Evolutionary conservation across 1,284 basidiomycete genomes (phyloP).

Genomic region (Athelia sp.): DNA sequence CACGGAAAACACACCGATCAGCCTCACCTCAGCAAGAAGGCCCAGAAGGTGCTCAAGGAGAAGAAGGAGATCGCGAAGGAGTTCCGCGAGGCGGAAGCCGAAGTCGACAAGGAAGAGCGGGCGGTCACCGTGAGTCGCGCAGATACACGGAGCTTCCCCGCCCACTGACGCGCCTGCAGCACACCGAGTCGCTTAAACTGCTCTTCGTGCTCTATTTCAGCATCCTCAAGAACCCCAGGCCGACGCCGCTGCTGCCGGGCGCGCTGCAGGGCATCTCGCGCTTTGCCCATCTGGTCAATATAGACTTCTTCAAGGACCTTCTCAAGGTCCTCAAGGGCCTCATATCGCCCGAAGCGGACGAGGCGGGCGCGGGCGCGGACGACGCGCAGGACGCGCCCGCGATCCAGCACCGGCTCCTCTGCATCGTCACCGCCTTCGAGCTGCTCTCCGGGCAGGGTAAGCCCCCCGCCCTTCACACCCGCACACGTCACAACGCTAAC

Average conservation of each 20-base stretch:
- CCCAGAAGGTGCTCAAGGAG: conserved; percentile 76
- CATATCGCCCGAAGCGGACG: conserved; percentile 48
- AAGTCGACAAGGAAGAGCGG: conserved; percentile 90
- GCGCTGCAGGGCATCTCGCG: conserved; percentile 90
- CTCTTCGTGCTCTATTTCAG: conserved; percentile 98
- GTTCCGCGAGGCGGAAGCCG: conserved; percentile 90
- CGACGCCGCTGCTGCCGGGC: conserved; percentile 79
- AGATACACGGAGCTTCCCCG: conserved; percentile 4
- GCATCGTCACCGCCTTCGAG: conserved; percentile 95
- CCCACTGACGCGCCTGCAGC: conserved; percentile 41
- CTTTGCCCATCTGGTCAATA: conserved; percentile 95
- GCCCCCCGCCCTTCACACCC: conserved; percentile 12
- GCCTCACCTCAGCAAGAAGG: conserved; percentile 86
- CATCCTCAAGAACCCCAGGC: conserved; percentile 86
- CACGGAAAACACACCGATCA: conserved; percentile 60
- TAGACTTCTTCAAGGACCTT: conserved; percentile 98
- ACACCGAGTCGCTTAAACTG: conserved; percentile 97
- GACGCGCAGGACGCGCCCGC: conserved; percentile 21
- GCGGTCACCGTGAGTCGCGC: conserved; percentile 62
- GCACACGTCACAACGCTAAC: conserved; percentile 8
- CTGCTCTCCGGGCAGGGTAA: conserved; percentile 91
- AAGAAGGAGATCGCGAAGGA: conserved; percentile 84
- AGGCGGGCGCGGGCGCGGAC: conserved; percentile 34
- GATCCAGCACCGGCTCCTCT: conserved; percentile 71
- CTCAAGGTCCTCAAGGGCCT: conserved; percentile 83